Evolutionary conservation across 441 rosid genomes (phyloP).

Genomic region (Francoa sonchifolia): DNA sequence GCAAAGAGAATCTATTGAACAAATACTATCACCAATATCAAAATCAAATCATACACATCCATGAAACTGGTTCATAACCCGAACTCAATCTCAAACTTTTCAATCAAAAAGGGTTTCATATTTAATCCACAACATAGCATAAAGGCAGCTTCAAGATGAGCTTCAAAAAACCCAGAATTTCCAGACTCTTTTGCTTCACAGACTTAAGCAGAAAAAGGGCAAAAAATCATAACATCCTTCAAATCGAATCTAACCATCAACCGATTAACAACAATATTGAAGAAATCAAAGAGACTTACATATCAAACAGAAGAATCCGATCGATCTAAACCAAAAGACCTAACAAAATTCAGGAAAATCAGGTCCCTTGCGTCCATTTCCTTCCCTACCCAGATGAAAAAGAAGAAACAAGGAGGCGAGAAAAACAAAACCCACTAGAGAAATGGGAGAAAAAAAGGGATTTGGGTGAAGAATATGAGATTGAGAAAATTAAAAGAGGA

Average conservation of each 20-base stretch:
- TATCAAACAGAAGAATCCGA: constrained; percentile 10
- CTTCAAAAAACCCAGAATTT: neutral
- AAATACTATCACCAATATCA: too few relatives aligned
- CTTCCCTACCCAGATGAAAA: constrained; percentile 20
- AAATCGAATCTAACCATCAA: constrained; percentile 3
- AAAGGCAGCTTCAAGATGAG: too few relatives aligned
- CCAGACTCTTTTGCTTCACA: neutral
- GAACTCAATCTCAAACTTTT: too few relatives aligned
- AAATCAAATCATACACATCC: too few relatives aligned
- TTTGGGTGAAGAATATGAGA: constrained; percentile 12
- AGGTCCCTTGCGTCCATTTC: constrained; percentile 11
- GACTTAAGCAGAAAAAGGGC: neutral
- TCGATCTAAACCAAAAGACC: constrained; percentile 30
- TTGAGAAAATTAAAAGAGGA: constrained; percentile 1
- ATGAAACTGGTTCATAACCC: too few relatives aligned
- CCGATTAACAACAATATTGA: constrained; percentile 18
- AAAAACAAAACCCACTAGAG: constrained; percentile 4
- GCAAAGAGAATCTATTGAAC: too few relatives aligned
- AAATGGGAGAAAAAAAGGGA: constrained; percentile 10
- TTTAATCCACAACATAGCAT: too few relatives aligned
- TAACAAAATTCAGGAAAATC: constrained; percentile 1
- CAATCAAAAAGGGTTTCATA: too few relatives aligned
- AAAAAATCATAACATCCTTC: neutral
- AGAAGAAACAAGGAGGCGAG: constrained; percentile 13
- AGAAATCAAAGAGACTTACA: constrained; percentile 19